Evolutionary conservation across 306 rosid species (phyloP), one percentile per base, ranked within the genome.

Genomic region (Lagenaria siceraria): DNA sequence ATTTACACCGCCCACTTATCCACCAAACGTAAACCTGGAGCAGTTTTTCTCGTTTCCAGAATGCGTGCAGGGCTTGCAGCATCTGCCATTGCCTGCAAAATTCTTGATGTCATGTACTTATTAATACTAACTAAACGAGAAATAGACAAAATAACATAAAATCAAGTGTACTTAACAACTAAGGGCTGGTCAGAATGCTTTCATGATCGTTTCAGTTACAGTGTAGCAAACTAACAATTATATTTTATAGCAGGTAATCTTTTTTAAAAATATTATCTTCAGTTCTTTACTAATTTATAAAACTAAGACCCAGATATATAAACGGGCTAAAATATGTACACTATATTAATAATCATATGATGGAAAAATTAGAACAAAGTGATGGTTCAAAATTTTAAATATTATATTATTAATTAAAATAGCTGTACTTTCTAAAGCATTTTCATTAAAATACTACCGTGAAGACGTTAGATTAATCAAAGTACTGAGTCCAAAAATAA

Each of bases 1-100:
- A 86, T 81, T 52, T 82, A 65, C 75, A 94, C 96, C 89, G 97
- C 98, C 98, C 97, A 89, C 89, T 95, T 92, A 76, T 95, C 97
- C 88, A 89, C 88, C 82, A 92, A 84, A 58, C 97, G 98, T 86
- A 95, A 83, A 66, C 96, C 90, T 3, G 98, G 97, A 56, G 96
- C 97, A 79, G 97, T 92, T 89, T 95, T 95, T 75, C 98, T 87
- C 4, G 97, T 95, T 86, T 95, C 97, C 86, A 89, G 78, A 1
- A 92, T 79, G 80, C 85, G 76, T 7, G 98, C 97, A 77, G 96
- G 97, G 82, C 40, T 36, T 21, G 98, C 98, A 82, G 91, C 93
- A 85, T 85, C 88, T 52, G 93, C 96, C 97, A 90, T 95, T 88
- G 84, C 89, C 96, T 92, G 80, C 82, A 58, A 35, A 24, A 62